Evolutionary conservation across 2,329 filamentous ascomycete genomes (phyloP).

Genomic region (Orbilia quercus): DNA sequence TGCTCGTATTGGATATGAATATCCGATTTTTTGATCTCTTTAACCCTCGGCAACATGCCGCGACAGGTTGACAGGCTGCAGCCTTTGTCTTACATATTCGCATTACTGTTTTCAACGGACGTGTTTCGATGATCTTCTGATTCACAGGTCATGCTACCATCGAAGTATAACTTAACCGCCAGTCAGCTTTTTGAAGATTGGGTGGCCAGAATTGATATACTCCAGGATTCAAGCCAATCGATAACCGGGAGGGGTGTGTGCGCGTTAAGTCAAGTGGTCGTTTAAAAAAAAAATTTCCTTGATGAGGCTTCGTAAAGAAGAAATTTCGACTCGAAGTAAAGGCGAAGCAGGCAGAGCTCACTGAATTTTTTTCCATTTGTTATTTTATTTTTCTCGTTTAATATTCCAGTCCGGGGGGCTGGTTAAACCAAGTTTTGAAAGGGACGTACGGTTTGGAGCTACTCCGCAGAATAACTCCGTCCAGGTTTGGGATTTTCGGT

Average conservation of each 20-base stretch:
- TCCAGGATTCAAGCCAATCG: constrained; percentile 19
- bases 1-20: no score
- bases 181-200: constrained; percentile 11
- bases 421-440: neutral
- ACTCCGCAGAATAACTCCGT: constrained; percentile 55
- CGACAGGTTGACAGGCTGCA: no score
- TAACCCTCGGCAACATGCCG: constrained; percentile 28
- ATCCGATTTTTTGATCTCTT: no score
- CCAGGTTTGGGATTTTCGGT: constrained; percentile 47
- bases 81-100: constrained; percentile 24
- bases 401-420: constrained; percentile 16
- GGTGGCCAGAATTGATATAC: constrained; percentile 45
- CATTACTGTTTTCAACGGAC: constrained; percentile 14
- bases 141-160: constrained; percentile 31
- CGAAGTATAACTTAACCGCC: constrained; percentile 45
- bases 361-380: constrained; percentile 38
- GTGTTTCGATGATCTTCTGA: constrained; percentile 44
- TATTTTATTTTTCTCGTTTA: constrained; percentile 9
- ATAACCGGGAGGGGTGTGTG: constrained; percentile 5
- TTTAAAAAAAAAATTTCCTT: constrained; percentile 6
- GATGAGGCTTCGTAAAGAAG: no score
- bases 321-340: no score
- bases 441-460: constrained; percentile 13
- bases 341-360: constrained; percentile 28
- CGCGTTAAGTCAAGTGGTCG: neutral